These are phyloP conservation scores for Linnemannia exigua DNA, from an alignment of 192 early-diverging fungal species.

Conservation along the genomic window DNA sequence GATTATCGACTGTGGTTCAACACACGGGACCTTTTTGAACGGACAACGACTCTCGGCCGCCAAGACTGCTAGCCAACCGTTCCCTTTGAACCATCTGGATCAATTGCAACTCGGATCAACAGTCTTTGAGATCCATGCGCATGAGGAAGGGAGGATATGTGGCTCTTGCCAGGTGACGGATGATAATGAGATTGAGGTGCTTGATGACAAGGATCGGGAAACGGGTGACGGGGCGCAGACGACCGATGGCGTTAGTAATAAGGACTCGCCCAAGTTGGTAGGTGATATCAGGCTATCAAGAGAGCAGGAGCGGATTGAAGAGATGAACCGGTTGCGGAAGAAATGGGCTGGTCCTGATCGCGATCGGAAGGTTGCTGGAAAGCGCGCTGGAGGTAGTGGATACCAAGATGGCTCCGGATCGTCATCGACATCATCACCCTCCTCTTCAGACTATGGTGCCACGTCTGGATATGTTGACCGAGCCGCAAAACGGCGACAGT, in stretches of 20 bases:
- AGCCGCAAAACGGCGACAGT: slow-evolving; percentile 38
- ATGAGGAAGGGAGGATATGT: slow-evolving; percentile 72
- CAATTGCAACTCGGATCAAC: slow-evolving; percentile 71
- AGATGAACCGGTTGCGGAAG: slow-evolving; percentile 50
- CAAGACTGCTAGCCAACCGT: slow-evolving; percentile 74
- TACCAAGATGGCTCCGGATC: neutral
- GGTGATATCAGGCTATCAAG: slow-evolving; percentile 21
- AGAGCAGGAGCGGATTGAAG: slow-evolving; percentile 46
- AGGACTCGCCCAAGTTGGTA: slow-evolving; percentile 17
- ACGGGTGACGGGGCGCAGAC: neutral
- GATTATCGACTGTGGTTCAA: slow-evolving; percentile 78
- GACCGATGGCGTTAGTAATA: neutral
- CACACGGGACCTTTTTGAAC: slow-evolving; percentile 84
- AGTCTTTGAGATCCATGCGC: slow-evolving; percentile 72
- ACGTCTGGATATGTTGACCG: slow-evolving; percentile 36
- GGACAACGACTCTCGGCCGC: slow-evolving; percentile 71
- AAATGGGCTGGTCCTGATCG: slow-evolving; percentile 56
- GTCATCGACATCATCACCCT: neutral
- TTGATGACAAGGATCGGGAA: slow-evolving; percentile 40
- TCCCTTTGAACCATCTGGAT: slow-evolving; percentile 69
- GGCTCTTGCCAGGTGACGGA: slow-evolving; percentile 68
- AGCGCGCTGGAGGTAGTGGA: slow-evolving; percentile 3
- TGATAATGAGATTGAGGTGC: slow-evolving; percentile 65
- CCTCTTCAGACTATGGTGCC: neutral
- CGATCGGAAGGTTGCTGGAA: slow-evolving; percentile 13